These are phyloP conservation scores for Candida pseudoglaebosa DNA, from an alignment of 805 yeast genomes.

Conservation along the genomic window DNA sequence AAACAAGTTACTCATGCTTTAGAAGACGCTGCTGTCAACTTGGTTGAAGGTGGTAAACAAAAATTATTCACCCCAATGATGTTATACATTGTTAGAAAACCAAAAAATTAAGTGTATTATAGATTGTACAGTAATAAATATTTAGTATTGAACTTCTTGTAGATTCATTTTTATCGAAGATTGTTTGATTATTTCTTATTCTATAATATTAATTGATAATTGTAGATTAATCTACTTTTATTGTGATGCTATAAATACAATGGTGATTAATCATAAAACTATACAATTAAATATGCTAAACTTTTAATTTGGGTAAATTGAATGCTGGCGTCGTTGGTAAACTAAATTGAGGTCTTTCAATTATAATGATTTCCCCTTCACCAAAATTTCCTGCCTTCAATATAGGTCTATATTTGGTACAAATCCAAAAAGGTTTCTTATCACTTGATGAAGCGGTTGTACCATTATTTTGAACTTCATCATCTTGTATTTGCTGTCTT, in stretches of 20 bases:
- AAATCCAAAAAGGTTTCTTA: slow-evolving; percentile 62
- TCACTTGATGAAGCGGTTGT: slow-evolving; percentile 10
- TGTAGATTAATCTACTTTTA: too few relatives aligned
- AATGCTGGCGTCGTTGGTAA: slow-evolving; percentile 62
- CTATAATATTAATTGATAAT: too few relatives aligned
- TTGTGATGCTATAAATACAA: slow-evolving; percentile 3
- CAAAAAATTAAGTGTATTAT: slow-evolving; percentile 27
- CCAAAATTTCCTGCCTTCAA: slow-evolving; percentile 56
- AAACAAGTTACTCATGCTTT: slow-evolving; percentile 85
- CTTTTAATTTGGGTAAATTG: slow-evolving; percentile 51
- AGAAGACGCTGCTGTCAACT: slow-evolving; percentile 94
- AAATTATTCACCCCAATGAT: slow-evolving; percentile 97
- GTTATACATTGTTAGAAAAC: slow-evolving; percentile 87
- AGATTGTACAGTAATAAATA: neutral
- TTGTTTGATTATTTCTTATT: too few relatives aligned
- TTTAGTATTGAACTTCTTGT: neutral
- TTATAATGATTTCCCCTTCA: slow-evolving; percentile 57
- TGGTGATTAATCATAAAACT: neutral
- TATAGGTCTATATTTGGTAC: slow-evolving; percentile 71
- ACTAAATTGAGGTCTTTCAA: slow-evolving; percentile 70
- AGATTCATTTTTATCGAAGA: neutral
- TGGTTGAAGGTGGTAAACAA: slow-evolving; percentile 88
- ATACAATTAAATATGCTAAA: slow-evolving; percentile 21
- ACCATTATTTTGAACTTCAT: slow-evolving; percentile 30
- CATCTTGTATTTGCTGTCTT: slow-evolving; percentile 37